These are phyloP conservation scores for Vitis hybrid DNA, from an alignment of 177 flowering plant genomes.

Conservation along the genomic window DNA sequence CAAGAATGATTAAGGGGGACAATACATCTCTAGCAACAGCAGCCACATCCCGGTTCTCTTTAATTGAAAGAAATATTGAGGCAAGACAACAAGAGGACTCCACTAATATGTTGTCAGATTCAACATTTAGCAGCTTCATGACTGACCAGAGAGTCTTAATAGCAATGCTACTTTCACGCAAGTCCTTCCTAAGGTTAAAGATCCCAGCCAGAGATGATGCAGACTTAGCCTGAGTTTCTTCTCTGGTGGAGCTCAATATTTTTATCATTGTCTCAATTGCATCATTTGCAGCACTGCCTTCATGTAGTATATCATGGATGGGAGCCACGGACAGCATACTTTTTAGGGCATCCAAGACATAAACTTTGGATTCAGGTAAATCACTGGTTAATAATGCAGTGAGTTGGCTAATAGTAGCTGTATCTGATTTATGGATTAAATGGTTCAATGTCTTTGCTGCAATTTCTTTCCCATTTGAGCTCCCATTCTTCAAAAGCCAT, in stretches of 20 bases:
- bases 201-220: conserved; percentile 86
- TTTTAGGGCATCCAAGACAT: conserved; percentile 90
- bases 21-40: conserved; percentile 75
- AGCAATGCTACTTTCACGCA: conserved; percentile 88
- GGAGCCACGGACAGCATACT: conserved; percentile 91
- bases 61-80: conserved; percentile 88
- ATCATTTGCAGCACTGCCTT: conserved; percentile 98
- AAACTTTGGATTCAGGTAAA: conserved; percentile 91
- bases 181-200: conserved; percentile 75
- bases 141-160: conserved; percentile 69
- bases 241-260: conserved; percentile 71
- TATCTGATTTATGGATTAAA: conserved; percentile 95
- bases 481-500: conserved; percentile 97
- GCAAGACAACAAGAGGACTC: conserved; percentile 86
- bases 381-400: conserved; percentile 90
- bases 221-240: conserved; percentile 96
- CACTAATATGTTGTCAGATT: conserved; percentile 66
- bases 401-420: conserved; percentile 94
- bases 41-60: conserved; percentile 80
- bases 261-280: conserved; percentile 92
- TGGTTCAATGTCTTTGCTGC: conserved; percentile 95
- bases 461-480: conserved; percentile 87
- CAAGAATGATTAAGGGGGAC: conserved; percentile 63
- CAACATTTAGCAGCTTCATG: conserved; percentile 69
- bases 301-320: conserved; percentile 71